phyloP scores from a whole-genome alignment of 768 basidiomycete species.

The Obba rivulosa region DNA sequence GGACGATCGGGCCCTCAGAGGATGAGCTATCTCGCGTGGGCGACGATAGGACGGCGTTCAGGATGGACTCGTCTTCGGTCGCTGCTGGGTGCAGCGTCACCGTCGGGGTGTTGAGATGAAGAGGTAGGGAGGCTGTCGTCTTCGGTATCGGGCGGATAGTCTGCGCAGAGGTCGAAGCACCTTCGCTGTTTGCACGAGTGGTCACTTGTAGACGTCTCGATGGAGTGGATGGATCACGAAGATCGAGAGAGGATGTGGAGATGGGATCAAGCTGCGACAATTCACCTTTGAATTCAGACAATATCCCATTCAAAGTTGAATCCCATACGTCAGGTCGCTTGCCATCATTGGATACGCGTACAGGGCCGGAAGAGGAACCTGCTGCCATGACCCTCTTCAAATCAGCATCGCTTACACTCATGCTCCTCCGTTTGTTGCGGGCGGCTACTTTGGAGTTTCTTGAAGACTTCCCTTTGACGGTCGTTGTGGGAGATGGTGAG shows the following conservation, averaged over 20 bases:
- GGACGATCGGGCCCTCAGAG: constrained; percentile 33
- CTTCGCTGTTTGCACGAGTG: constrained; percentile 21
- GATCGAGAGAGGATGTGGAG: constrained; percentile 47
- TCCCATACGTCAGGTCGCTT: constrained; percentile 37
- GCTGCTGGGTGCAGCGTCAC: constrained; percentile 19
- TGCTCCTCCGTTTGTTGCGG: constrained; percentile 55
- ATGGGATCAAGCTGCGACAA: constrained; percentile 61
- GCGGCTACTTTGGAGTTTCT: constrained; percentile 12
- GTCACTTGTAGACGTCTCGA: constrained; percentile 31
- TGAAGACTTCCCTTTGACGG: constrained; percentile 15
- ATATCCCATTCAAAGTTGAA: constrained; percentile 51
- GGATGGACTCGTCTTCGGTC: constrained; percentile 11
- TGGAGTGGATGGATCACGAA: constrained; percentile 61
- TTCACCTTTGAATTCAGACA: constrained; percentile 71
- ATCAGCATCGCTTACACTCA: constrained; percentile 68
- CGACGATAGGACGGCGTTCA: constrained; percentile 9
- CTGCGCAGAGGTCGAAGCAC: constrained; percentile 8
- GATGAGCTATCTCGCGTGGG: constrained; percentile 13
- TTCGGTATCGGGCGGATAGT: constrained; percentile 7
- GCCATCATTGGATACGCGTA: constrained; percentile 32
- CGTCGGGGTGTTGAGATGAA: constrained; percentile 13
- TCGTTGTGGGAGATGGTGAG: constrained; percentile 21
- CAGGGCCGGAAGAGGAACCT: constrained; percentile 31
- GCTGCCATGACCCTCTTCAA: constrained; percentile 38
- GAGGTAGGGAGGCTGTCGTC: constrained; percentile 8